These are phyloP conservation scores for Macadamia integrifolia DNA, from an alignment of 164 flowering plant species.

Conservation along the genomic window DNA sequence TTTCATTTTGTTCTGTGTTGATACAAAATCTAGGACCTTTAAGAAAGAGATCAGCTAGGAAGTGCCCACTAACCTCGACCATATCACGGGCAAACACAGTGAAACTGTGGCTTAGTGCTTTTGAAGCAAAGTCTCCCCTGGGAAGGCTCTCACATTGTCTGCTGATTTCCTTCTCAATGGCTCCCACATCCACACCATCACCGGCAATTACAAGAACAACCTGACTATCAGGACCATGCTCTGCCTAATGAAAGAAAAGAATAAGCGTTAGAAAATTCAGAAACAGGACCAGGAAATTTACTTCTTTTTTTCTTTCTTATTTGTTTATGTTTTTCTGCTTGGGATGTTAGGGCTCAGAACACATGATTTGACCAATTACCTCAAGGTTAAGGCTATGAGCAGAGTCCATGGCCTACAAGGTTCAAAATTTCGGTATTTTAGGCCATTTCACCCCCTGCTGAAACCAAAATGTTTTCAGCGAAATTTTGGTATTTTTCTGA, in stretches of 20 bases:
- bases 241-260: conserved; percentile 50
- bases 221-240: conserved; percentile 99
- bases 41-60: not conserved
- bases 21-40: not conserved
- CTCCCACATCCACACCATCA: conserved; percentile 61
- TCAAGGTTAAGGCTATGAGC: no score
- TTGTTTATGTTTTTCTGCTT: no score
- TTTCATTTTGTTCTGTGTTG: not conserved
- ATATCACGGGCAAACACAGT: conserved; percentile 76
- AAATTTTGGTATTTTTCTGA: no score
- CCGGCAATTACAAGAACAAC: conserved; percentile 94
- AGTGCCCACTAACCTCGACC: conserved; percentile 59
- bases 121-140: conserved; percentile 74
- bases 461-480: no score
- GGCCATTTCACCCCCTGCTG: no score
- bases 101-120: conserved; percentile 85
- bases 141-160: conserved; percentile 83
- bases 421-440: no score
- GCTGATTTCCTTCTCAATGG: conserved; percentile 67
- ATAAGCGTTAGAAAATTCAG: not conserved
- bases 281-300: not conserved
- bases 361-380: no score
- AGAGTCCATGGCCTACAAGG: no score
- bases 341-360: no score
- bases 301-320: no score